Evolutionary conservation across 768 basidiomycete genomes (phyloP), one percentile per base, ranked within the genome.

Genomic region (Phanerodontia chrysosporium): DNA sequence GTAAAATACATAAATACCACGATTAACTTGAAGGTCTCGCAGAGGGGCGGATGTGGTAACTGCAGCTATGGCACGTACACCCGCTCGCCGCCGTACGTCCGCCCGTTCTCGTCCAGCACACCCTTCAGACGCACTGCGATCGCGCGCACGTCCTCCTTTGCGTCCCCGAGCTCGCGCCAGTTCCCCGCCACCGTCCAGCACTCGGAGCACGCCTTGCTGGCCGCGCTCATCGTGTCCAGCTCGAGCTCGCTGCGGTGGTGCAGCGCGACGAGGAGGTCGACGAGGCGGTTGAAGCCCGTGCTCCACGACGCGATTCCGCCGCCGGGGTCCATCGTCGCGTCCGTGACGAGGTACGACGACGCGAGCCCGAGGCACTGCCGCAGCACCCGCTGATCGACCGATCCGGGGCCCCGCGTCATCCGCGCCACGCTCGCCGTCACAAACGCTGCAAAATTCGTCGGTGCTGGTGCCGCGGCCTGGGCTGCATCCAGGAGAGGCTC

Each of bases 291-390:
- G 66, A 93, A 82, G 2, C 90, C 90, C 6, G 75, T 73, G 58
- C 75, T 78, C 90, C 90, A 93, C 9, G 84, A 80, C 14, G 65
- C 61, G 25, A 84, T 72, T 0, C 89, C 91, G 0, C 67, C 67
- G 35, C 79, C 78, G 0, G 82, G 76, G 66, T 85, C 83, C 62
- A 78, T 90, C 58, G 83, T 84, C 0, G 80, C 79, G 72, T 93
- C 90, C 13, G 89, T 84, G 59, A 93, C 69, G 46, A 92, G 82
- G 67, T 86, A 90, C n/a, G 90, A 89, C 1, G 90, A 86, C 14
- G 90, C 81, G 39, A 91, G 82, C 16, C 78, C 79, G 49, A 92
- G 74, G 66, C 84, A 87, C 36, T 82, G 81, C 57, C 86, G 82
- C 44, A 92, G 75, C 36, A 80, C 66, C 14, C 66, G 65, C 72